Evolutionary conservation across 1,139 yeast genomes (phyloP).

Genomic region (Pichia sp.): DNA sequence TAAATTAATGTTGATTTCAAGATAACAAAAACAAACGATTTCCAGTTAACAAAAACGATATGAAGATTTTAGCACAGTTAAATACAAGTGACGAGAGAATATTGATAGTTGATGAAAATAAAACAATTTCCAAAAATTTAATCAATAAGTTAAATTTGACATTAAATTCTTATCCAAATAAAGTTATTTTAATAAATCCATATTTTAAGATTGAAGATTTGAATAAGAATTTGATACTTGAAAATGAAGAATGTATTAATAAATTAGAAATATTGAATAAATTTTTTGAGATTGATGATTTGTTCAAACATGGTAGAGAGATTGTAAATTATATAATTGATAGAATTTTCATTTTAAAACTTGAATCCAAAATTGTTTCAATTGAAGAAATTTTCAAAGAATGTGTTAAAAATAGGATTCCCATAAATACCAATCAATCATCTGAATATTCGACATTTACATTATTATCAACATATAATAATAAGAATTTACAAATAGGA

Average conservation of each 20-base stretch:
- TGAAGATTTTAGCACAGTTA: slow-evolving; percentile 41
- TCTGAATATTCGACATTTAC: slow-evolving; percentile 72
- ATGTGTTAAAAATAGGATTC: slow-evolving; percentile 63
- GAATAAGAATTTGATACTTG: background rate
- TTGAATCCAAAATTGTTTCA: slow-evolving; percentile 1
- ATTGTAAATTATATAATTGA: slow-evolving; percentile 64
- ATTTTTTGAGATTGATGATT: slow-evolving; percentile 35
- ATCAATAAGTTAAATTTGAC: slow-evolving; percentile 44
- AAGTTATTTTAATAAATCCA: slow-evolving; percentile 12
- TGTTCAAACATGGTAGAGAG: slow-evolving; percentile 52
- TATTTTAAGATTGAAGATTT: background rate
- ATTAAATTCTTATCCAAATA: slow-evolving; percentile 10
- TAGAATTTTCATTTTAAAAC: slow-evolving; percentile 58
- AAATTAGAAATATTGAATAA: slow-evolving; percentile 32
- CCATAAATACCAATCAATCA: slow-evolving; percentile 71
- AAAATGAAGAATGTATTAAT: slow-evolving; percentile 18
- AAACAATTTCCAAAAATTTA: slow-evolving; percentile 36
- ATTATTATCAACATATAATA: slow-evolving; percentile 58
- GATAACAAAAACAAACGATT: too few relatives aligned
- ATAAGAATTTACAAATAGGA: slow-evolving; percentile 76
- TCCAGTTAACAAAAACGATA: too few relatives aligned
- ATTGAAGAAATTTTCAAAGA: slow-evolving; percentile 34
- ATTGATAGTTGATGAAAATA: slow-evolving; percentile 50
- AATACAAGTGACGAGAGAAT: slow-evolving; percentile 49
- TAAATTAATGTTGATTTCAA: too few relatives aligned